Evolutionary conservation across 2,329 filamentous ascomycete genomes (phyloP).

Genomic region (Fusarium nanum): DNA sequence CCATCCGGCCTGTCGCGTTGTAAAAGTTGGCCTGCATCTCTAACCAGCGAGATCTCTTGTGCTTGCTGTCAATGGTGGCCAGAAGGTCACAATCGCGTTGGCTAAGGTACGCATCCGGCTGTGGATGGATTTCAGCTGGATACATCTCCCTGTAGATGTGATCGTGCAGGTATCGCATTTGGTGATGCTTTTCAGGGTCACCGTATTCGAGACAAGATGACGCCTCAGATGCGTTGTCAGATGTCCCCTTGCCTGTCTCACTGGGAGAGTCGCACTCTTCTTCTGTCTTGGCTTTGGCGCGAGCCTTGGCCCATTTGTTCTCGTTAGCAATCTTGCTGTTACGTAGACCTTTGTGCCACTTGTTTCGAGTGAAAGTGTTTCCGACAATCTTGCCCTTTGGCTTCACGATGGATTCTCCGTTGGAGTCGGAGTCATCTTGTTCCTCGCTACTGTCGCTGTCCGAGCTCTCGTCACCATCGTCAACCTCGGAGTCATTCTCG

Average conservation of each 20-base stretch:
- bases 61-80: slow-evolving; percentile 50
- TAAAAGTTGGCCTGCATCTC: slow-evolving; percentile 59
- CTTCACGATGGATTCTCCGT: slow-evolving; percentile 8
- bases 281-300: slow-evolving; percentile 25
- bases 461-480: background rate
- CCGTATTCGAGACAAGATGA: slow-evolving; percentile 32
- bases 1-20: slow-evolving; percentile 57
- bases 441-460: background rate
- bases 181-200: slow-evolving; percentile 35
- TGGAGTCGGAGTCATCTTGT: background rate
- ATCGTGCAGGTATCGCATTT: slow-evolving; percentile 49
- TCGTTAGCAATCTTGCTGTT: slow-evolving; percentile 37
- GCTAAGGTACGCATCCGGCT: slow-evolving; percentile 45
- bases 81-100: slow-evolving; percentile 52
- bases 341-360: slow-evolving; percentile 36
- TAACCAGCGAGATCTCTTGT: slow-evolving; percentile 52
- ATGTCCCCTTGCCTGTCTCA: slow-evolving; percentile 47
- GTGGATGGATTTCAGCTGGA: slow-evolving; percentile 37
- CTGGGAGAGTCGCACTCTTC: slow-evolving; percentile 3
- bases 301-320: slow-evolving; percentile 36
- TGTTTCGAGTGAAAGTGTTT: slow-evolving; percentile 12
- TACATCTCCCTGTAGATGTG: slow-evolving; percentile 50
- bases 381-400: slow-evolving; percentile 1
- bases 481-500: background rate
- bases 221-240: slow-evolving; percentile 38